Conservation (phyloP, 2,329 filamentous ascomycete genomes). For the Fusarium robinianum region DNA sequence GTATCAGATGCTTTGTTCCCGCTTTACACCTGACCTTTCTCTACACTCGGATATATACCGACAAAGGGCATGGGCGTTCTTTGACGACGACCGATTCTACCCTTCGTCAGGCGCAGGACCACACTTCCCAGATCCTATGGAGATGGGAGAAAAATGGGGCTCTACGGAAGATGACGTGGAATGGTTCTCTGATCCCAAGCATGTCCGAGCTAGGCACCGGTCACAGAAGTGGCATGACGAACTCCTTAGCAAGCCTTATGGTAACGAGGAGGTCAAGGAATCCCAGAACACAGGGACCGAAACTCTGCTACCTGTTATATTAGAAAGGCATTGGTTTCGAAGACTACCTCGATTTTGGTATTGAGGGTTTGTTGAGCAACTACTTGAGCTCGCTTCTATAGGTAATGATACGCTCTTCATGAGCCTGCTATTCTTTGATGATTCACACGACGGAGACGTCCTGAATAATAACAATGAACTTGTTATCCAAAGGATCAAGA, state of each 20-base stretch:
- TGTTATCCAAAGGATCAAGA: too few species aligned
- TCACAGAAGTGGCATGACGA: constrained; percentile 17
- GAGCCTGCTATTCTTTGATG: too few species aligned
- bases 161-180: not conserved
- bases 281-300: not conserved
- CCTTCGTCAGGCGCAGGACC: not conserved
- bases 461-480: too few species aligned
- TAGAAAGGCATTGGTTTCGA: not conserved
- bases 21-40: not conserved
- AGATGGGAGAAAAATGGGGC: not conserved
- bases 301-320: not conserved
- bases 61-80: constrained; percentile 21
- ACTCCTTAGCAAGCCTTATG: not conserved
- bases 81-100: constrained; percentile 11
- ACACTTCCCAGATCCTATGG: constrained; percentile 4
- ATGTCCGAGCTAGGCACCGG: constrained; percentile 3
- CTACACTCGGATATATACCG: not conserved
- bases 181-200: not conserved
- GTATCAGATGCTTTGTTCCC: not conserved
- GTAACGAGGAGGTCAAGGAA: not conserved
- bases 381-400: too few species aligned
- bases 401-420: too few species aligned
- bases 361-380: too few species aligned
- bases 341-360: constrained; percentile 1
- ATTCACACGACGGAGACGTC: too few species aligned